A percentile compares a stretch with the other conserved stretches of the same genome.
These are phyloP conservation scores for Batrachochytrium dendrobatidis DNA, from an alignment of 371 early-diverging fungal species.

Conservation along the genomic window DNA sequence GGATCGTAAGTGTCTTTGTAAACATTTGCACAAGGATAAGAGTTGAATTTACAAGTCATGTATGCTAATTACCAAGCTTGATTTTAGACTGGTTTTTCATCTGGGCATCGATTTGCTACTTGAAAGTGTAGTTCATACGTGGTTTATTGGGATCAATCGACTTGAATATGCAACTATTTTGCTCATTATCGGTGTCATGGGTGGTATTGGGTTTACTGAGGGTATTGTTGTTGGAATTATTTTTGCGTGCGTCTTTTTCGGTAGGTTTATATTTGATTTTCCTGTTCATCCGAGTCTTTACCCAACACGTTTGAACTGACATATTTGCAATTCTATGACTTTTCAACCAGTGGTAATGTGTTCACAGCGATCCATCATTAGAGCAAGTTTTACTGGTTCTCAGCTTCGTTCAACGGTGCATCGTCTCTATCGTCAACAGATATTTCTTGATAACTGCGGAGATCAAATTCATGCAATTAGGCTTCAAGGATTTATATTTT, in stretches of 20 bases:
- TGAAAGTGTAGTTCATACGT: conserved; percentile 82
- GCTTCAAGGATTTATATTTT: conserved; percentile 83
- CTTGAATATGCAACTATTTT: conserved; percentile 85
- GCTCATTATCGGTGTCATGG: conserved; percentile 76
- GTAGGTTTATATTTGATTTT: too few species aligned
- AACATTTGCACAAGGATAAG: neutral
- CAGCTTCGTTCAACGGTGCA: conserved; percentile 82
- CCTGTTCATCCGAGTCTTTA: too few species aligned
- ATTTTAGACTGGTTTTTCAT: conserved; percentile 74
- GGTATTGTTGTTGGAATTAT: conserved; percentile 89
- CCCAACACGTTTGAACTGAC: too few species aligned
- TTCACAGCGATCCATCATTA: conserved; percentile 67
- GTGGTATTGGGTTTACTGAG: conserved; percentile 81
- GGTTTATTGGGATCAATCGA: conserved; percentile 64
- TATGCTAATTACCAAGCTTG: neutral
- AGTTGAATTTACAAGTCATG: neutral
- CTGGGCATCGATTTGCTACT: conserved; percentile 86
- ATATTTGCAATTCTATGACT: too few species aligned
- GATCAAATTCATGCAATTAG: conserved; percentile 80
- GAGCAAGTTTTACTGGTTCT: conserved; percentile 68
- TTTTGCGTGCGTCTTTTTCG: conserved; percentile 89
- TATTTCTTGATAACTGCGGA: conserved; percentile 74
- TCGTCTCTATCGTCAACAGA: conserved; percentile 79
- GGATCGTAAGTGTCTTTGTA: conserved; percentile 43
- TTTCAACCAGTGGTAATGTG: conserved; percentile 70